These are phyloP conservation scores for Suillus fuscotomentosus DNA, from an alignment of 768 basidiomycete species.

Conservation along the genomic window DNA sequence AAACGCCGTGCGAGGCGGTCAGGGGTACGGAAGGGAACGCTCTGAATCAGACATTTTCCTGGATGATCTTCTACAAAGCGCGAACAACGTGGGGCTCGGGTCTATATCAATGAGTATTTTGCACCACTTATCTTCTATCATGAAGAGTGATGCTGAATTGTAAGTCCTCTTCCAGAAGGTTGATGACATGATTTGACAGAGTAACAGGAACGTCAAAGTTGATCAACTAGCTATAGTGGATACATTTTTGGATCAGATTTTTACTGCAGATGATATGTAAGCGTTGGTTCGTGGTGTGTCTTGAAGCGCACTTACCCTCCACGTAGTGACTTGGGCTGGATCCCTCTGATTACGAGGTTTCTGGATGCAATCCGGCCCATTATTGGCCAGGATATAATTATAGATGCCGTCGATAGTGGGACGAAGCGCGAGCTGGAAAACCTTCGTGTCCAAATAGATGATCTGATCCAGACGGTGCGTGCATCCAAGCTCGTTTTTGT, in stretches of 20 bases:
- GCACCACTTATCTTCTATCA: slow-evolving; percentile 50
- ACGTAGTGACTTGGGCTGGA: not conserved
- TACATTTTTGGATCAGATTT: slow-evolving; percentile 48
- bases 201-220: slow-evolving; percentile 56
- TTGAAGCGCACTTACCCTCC: not conserved
- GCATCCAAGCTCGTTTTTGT: slow-evolving; percentile 12
- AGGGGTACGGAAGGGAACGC: slow-evolving; percentile 18
- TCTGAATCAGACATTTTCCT: slow-evolving; percentile 56
- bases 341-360: slow-evolving; percentile 31
- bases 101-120: slow-evolving; percentile 55
- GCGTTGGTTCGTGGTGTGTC: not conserved
- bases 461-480: slow-evolving; percentile 61
- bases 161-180: slow-evolving; percentile 34
- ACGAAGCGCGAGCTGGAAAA: slow-evolving; percentile 62
- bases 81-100: slow-evolving; percentile 40
- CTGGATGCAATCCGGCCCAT: slow-evolving; percentile 58
- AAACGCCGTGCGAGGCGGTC: slow-evolving; percentile 29
- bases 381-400: slow-evolving; percentile 58
- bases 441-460: slow-evolving; percentile 57
- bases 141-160: slow-evolving; percentile 62
- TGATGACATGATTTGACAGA: slow-evolving; percentile 4
- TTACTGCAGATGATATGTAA: not conserved
- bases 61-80: slow-evolving; percentile 58
- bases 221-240: slow-evolving; percentile 59
- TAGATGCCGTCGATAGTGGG: slow-evolving; percentile 38